A percentile compares a stretch with the other conserved stretches of the same genome.
phyloP scores from a whole-genome alignment of 2,329 filamentous ascomycete genomes.

The Phialophora macrospora region DNA sequence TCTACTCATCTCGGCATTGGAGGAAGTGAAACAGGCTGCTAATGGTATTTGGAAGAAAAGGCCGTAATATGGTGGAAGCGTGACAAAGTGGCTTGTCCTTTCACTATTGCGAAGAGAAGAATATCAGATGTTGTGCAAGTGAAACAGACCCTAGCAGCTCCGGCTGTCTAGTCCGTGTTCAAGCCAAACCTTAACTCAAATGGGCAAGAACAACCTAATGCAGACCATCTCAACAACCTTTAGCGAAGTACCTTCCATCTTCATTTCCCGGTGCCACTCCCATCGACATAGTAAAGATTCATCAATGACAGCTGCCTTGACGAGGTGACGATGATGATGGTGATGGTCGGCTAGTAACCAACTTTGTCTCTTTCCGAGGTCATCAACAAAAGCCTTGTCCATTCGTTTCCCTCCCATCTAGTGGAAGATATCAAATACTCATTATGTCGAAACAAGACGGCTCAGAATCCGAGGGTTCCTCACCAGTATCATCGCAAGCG shows the following conservation, averaged over 20 bases:
- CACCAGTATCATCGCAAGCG: slow-evolving; percentile 23
- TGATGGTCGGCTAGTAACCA: background rate
- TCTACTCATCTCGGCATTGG: slow-evolving; percentile 26
- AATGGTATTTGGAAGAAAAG: background rate
- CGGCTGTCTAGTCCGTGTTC: background rate
- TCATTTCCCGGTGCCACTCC: background rate
- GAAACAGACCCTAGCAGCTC: background rate
- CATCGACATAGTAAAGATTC: background rate
- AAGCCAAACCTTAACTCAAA: background rate
- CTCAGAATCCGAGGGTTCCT: slow-evolving; percentile 29
- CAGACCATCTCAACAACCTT: background rate
- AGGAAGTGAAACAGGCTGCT: background rate
- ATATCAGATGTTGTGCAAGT: background rate
- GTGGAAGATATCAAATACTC: background rate
- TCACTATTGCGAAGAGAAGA: background rate
- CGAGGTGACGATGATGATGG: background rate
- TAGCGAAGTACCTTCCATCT: background rate
- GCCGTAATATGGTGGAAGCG: background rate
- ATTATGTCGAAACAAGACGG: slow-evolving; percentile 35
- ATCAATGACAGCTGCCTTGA: background rate
- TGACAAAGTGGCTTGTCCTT: background rate
- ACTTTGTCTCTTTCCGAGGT: background rate
- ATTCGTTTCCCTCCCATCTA: background rate
- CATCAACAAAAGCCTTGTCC: background rate
- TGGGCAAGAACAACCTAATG: background rate